A percentile compares a stretch with the other conserved stretches of the same genome.
phyloP scores from a whole-genome alignment of 495 filamentous ascomycete species.

The Neurospora sp. region DNA sequence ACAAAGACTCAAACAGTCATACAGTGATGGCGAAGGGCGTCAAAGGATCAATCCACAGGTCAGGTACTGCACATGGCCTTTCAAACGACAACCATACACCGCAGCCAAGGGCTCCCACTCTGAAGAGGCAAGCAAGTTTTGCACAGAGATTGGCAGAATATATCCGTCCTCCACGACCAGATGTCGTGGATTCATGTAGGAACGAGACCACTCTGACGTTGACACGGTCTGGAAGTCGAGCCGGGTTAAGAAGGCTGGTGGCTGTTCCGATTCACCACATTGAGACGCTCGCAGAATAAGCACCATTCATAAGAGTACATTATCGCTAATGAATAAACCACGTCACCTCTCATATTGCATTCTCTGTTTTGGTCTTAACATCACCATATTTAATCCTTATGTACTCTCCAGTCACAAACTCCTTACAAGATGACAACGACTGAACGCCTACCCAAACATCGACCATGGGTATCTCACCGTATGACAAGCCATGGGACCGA shows the following conservation, averaged over 20 bases:
- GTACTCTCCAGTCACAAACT: too few relatives aligned
- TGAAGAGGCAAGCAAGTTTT: slow-evolving; percentile 18
- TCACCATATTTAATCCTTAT: background rate
- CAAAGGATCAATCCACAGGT: background rate
- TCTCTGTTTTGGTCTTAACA: background rate
- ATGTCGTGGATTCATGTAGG: background rate
- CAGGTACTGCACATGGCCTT: background rate
- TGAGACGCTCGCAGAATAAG: background rate
- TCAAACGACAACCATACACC: background rate
- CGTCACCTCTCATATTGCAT: background rate
- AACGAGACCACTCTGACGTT: background rate
- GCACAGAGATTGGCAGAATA: slow-evolving; percentile 19
- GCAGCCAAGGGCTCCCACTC: background rate
- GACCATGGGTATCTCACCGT: too few relatives aligned
- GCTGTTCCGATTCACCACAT: background rate
- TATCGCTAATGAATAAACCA: background rate
- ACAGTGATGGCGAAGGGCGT: background rate
- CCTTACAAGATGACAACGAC: background rate
- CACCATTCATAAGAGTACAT: background rate
- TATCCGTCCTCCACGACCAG: slow-evolving; percentile 14
- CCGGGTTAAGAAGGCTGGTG: background rate
- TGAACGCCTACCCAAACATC: too few relatives aligned
- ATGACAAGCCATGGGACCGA: too few relatives aligned
- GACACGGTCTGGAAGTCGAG: background rate
- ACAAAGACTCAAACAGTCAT: background rate